phyloP scores from a whole-genome alignment of 1,284 basidiomycete genomes.

The Coniophora puteana region DNA sequence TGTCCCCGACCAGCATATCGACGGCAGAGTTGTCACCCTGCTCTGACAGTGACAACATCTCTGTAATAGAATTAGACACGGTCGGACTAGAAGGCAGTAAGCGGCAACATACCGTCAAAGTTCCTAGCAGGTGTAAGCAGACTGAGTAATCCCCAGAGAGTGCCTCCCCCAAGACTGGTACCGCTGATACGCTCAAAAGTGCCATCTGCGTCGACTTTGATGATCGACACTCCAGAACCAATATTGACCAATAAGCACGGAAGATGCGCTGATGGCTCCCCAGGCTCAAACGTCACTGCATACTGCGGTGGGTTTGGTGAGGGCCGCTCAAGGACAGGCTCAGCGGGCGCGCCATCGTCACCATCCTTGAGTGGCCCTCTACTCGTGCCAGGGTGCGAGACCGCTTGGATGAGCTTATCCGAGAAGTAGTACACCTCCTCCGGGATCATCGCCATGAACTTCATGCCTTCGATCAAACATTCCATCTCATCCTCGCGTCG shows the following conservation, averaged over 20 bases:
- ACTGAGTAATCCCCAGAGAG: conserved; percentile 96
- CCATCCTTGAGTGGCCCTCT: conserved; percentile 12
- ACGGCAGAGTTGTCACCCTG: conserved; percentile 91
- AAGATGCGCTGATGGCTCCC: conserved; percentile 79
- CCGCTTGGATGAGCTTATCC: conserved; percentile 90
- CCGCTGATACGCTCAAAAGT: conserved; percentile 96
- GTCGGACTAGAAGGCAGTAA: conserved; percentile 11
- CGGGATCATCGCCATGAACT: conserved; percentile 95
- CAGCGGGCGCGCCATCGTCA: conserved; percentile 10
- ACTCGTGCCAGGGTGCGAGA: conserved; percentile 57
- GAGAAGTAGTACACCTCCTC: conserved; percentile 99
- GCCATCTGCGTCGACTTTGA: conserved; percentile 95
- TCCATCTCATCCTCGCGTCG: conserved; percentile 97
- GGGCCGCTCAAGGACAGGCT: conserved; percentile 71
- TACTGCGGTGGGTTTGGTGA: conserved; percentile 91
- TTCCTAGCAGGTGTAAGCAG: conserved; percentile 92
- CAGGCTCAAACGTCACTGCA: conserved; percentile 78
- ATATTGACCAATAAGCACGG: conserved; percentile 98
- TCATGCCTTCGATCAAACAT: conserved; percentile 94
- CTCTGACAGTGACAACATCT: conserved; percentile 95
- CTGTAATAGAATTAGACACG: conserved; percentile 39
- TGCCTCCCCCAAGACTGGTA: conserved; percentile 97
- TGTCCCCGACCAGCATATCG: conserved; percentile 99
- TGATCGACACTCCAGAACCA: conserved; percentile 95
- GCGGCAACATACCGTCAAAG: conserved; percentile 80